Percentiles rank a stretch among this genome's conserved stretches.
These are phyloP conservation scores for Globomyces pollinis-pini DNA, from an alignment of 192 early-diverging fungal genomes.

Conservation along the genomic window DNA sequence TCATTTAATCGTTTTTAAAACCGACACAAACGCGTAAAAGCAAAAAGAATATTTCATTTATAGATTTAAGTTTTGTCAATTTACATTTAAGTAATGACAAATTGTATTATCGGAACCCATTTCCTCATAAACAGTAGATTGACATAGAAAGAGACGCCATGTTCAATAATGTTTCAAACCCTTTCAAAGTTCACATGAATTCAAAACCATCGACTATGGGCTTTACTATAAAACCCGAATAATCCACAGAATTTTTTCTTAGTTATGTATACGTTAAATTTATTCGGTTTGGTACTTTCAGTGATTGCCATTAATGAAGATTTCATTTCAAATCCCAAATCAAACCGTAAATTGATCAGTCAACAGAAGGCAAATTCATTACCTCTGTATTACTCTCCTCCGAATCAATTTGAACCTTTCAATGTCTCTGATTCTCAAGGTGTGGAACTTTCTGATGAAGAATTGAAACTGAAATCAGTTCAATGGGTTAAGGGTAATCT, in stretches of 20 bases:
- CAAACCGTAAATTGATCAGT: not conserved
- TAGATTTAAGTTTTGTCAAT: too few species aligned
- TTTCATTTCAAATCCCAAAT: too few species aligned
- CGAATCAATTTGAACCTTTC: not conserved
- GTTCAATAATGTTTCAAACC: slow-evolving; percentile 30
- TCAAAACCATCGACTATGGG: slow-evolving; percentile 17
- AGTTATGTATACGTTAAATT: slow-evolving; percentile 5
- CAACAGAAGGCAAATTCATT: not conserved
- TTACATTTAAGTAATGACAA: too few species aligned
- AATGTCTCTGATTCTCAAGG: too few species aligned
- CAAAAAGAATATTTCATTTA: too few species aligned
- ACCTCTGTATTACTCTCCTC: not conserved
- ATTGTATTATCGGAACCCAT: too few species aligned
- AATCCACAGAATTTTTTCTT: slow-evolving; percentile 39
- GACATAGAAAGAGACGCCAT: slow-evolving; percentile 17
- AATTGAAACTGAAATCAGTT: not conserved
- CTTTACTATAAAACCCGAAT: slow-evolving; percentile 12
- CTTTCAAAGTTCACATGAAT: slow-evolving; percentile 40
- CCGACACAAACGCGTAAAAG: too few species aligned
- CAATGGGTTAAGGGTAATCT: not conserved
- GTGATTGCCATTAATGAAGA: too few species aligned
- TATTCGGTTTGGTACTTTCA: not conserved
- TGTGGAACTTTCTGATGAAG: too few species aligned
- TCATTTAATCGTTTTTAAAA: too few species aligned
- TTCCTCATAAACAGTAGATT: slow-evolving; percentile 31